Evolutionary conservation across 1,139 yeast species (phyloP).

Genomic region (Geotrichum reessii): DNA sequence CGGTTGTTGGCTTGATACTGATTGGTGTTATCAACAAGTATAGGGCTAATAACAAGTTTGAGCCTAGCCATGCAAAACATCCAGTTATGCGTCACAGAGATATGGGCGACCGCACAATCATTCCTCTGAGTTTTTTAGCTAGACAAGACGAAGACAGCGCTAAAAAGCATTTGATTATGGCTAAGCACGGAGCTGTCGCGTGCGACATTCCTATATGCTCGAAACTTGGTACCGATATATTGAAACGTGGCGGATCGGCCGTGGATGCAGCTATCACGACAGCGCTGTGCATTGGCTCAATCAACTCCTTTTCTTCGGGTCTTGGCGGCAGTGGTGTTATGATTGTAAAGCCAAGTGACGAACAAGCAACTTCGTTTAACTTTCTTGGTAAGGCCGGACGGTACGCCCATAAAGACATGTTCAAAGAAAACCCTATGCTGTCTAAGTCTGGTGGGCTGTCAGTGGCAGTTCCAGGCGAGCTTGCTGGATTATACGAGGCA

Average conservation of each 20-base stretch:
- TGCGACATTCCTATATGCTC: slow-evolving; percentile 73
- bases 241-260: slow-evolving; percentile 62
- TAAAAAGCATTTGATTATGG: slow-evolving; percentile 33
- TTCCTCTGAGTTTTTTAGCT: too few relatives aligned
- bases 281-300: slow-evolving; percentile 79
- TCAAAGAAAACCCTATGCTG: slow-evolving; percentile 39
- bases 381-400: slow-evolving; percentile 86
- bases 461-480: slow-evolving; percentile 83
- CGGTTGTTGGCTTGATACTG: too few relatives aligned
- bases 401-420: slow-evolving; percentile 61
- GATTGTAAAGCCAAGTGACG: slow-evolving; percentile 44
- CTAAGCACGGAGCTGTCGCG: slow-evolving; percentile 51
- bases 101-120: too few relatives aligned
- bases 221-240: slow-evolving; percentile 55
- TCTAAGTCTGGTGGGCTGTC: slow-evolving; percentile 80
- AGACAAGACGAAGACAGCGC: too few relatives aligned
- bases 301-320: slow-evolving; percentile 81
- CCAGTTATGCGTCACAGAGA: too few relatives aligned
- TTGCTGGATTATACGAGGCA: slow-evolving; percentile 68
- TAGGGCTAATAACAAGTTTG: too few relatives aligned
- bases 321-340: slow-evolving; percentile 91
- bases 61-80: too few relatives aligned
- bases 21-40: too few relatives aligned
- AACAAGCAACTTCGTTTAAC: slow-evolving; percentile 58
- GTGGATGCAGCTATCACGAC: slow-evolving; percentile 92